Base-by-base conservation (phyloP, 257 asterid species). In the Haberlea rhodopensis region DNA sequence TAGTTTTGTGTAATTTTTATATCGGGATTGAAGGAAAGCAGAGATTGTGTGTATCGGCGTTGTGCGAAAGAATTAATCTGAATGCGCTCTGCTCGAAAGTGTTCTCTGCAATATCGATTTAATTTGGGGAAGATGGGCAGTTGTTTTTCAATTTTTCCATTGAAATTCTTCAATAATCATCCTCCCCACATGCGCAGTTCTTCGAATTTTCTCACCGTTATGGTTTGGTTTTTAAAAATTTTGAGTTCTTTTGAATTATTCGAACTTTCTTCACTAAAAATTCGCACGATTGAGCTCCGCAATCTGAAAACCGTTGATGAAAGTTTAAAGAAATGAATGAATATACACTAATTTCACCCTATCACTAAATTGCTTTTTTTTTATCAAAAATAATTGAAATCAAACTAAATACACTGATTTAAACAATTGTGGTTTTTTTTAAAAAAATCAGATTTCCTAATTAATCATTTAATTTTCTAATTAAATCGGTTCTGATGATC, bases 111-210 rank as follows among this genome's bases (percentile, higher is more conserved):
- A 81, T 15, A 81, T 28, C n/a, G 13, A 62, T 55, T n/a, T 53
- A 51, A 16, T 6, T 25, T 58, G 71, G 71, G 64, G 81, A 77
- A 77, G 79, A 69, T 82, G 88, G 88, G 88, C 88, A 80, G 85
- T 79, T 82, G 88, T 61, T 40, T 75, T 79, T 75, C 81, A 72
- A 20, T 46, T 40, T 24, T 53, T 6, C 73, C 74, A 73, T 83
- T 79, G 82, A 56, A 75, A 79, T 26, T 66, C 25, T 65, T 73
- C 89, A 80, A 80, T 80, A 83, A 83, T 83, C 86, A 83, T 83
- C 80, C 78, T 76, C 84, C 55, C 73, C 55, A 80, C 79, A 79
- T 67, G 3, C 15, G 49, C 18, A 0, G 2, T 79, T 55, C 77
- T 70, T n/a, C 77, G 75, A 9, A 23, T n/a, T 23, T 2, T 20